Percentiles rank a stretch among this genome's conserved stretches.
Evolutionary conservation across 768 basidiomycete genomes (phyloP).

Genomic region (Tubosaeta sp.): DNA sequence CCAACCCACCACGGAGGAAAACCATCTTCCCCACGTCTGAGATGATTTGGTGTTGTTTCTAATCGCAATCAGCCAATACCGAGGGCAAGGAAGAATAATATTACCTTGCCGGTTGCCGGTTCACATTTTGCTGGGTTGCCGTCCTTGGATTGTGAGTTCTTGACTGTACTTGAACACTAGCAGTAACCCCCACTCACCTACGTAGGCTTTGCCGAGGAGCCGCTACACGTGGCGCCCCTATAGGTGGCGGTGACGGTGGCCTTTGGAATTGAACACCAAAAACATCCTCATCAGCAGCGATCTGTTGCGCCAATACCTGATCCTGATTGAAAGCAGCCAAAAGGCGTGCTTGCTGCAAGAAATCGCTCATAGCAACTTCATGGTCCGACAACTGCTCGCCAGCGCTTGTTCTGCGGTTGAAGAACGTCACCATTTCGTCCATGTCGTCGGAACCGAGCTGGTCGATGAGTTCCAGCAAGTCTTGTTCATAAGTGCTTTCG

Average conservation of each 20-base stretch:
- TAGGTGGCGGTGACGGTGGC: too few relatives aligned
- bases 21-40: constrained; percentile 22
- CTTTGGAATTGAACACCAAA: not conserved
- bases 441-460: constrained; percentile 18
- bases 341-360: constrained; percentile 22
- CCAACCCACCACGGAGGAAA: constrained; percentile 12
- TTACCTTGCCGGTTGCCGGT: constrained; percentile 10
- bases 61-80: not conserved
- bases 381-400: constrained; percentile 18
- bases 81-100: not conserved
- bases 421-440: constrained; percentile 15
- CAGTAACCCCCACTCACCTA: not conserved
- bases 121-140: not conserved
- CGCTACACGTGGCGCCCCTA: not conserved
- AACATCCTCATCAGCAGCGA: constrained; percentile 13
- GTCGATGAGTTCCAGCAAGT: constrained; percentile 18
- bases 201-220: not conserved
- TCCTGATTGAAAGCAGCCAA: constrained; percentile 20
- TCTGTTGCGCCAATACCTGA: constrained; percentile 15
- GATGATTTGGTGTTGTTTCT: not conserved
- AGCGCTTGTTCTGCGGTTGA: not conserved
- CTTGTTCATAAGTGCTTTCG: constrained; percentile 25
- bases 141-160: constrained; percentile 5
- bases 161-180: not conserved
- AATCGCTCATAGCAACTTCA: constrained; percentile 23